Percentiles rank a stretch among this genome's conserved stretches.
Evolutionary conservation across 2,329 filamentous ascomycete species (phyloP).

Genomic region (Colletotrichum sp.): DNA sequence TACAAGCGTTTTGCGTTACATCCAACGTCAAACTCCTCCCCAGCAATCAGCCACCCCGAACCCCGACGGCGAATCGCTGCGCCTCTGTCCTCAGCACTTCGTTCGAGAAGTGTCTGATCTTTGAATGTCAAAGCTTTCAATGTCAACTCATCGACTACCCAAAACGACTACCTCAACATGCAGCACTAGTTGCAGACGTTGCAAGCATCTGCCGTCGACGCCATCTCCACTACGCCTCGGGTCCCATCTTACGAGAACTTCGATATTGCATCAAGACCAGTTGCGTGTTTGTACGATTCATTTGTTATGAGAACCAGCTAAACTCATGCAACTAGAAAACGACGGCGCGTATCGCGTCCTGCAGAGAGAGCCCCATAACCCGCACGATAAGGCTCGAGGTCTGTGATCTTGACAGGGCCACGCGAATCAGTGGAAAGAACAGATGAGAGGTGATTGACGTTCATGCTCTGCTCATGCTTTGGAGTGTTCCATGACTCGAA

Average conservation of each 20-base stretch:
- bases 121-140: neutral
- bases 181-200: neutral
- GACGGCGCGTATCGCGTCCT: neutral
- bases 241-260: neutral
- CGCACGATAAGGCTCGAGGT: neutral
- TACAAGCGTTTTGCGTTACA: neutral
- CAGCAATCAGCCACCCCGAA: neutral
- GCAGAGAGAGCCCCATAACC: neutral
- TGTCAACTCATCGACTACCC: neutral
- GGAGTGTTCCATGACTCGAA: neutral
- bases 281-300: neutral
- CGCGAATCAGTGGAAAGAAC: neutral
- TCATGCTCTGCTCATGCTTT: neutral
- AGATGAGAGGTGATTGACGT: neutral
- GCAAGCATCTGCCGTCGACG: neutral
- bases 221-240: neutral
- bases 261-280: neutral
- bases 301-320: neutral
- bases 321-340: neutral
- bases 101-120: neutral
- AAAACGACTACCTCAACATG: neutral
- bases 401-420: neutral
- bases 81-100: neutral
- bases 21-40: neutral
- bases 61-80: neutral